phyloP scores from a whole-genome alignment of 108 stramenopile genomes.

The Nannochloropsis salina region DNA sequence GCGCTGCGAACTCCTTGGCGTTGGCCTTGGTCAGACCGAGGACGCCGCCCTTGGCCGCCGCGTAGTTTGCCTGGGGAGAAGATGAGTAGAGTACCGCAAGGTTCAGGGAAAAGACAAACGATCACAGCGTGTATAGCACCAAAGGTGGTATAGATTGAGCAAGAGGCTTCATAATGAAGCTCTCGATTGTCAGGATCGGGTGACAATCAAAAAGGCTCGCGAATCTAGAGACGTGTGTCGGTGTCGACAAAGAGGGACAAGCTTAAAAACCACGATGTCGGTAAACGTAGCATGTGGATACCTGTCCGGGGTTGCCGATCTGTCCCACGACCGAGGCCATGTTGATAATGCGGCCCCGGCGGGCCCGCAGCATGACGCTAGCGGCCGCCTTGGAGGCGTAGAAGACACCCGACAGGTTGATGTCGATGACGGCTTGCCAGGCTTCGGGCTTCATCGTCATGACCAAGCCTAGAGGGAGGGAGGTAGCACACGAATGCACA shows the following conservation, averaged over 20 bases:
- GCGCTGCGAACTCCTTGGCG: constrained; percentile 53
- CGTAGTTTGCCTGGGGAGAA: constrained; percentile 51
- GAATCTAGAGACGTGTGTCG: neutral
- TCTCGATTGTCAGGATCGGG: no score
- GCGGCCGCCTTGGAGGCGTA: constrained; percentile 89
- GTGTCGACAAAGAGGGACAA: neutral
- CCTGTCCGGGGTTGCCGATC: constrained; percentile 79
- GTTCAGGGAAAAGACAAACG: neutral
- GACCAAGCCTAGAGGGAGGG: constrained; percentile 48
- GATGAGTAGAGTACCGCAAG: neutral
- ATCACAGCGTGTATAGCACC: no score
- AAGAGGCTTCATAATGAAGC: no score
- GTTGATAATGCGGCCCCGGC: constrained; percentile 90
- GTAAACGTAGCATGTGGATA: neutral
- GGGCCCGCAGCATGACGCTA: constrained; percentile 77
- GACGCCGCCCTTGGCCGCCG: constrained; percentile 59
- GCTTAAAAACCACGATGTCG: neutral
- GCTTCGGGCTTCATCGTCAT: constrained; percentile 88
- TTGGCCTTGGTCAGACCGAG: constrained; percentile 52
- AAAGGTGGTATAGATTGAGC: no score
- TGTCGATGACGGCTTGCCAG: constrained; percentile 89
- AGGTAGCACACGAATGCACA: neutral
- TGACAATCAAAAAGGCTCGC: constrained; percentile 55
- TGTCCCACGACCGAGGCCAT: constrained; percentile 91
- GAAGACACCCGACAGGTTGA: constrained; percentile 90